Conservation (phyloP, 305 asterid species). For the Fraxinus floribunda region DNA sequence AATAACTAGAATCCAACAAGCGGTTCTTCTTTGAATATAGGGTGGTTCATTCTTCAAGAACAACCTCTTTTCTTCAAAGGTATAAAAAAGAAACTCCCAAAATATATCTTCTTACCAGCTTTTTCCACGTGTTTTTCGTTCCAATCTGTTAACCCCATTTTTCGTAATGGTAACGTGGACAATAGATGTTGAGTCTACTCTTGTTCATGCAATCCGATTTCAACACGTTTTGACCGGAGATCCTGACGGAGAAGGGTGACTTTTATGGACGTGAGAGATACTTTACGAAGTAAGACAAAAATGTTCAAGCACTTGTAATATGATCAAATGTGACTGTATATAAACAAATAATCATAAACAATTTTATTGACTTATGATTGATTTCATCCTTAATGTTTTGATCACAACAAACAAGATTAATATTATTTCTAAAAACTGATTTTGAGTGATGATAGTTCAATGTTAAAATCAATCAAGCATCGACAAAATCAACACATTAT, state of each 20-base stretch:
- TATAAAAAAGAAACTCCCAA: too few relatives aligned
- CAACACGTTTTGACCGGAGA: neutral
- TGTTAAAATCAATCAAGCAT: neutral
- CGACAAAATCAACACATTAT: neutral
- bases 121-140: neutral
- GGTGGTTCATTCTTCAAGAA: too few relatives aligned
- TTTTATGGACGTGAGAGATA: neutral
- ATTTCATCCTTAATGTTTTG: too few relatives aligned
- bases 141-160: neutral
- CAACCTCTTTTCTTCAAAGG: too few relatives aligned
- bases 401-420: neutral
- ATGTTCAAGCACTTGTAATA: neutral
- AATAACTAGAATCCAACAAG: too few relatives aligned
- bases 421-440: neutral
- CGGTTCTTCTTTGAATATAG: too few relatives aligned
- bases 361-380: neutral
- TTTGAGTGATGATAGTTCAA: neutral
- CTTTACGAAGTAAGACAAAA: neutral
- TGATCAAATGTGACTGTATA: neutral
- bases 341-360: neutral
- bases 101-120: too few relatives aligned
- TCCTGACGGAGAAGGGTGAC: neutral
- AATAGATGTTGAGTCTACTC: neutral
- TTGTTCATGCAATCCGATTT: neutral
- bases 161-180: neutral